phyloP scores from a whole-genome alignment of 148 eudicot species.

The Heliosperma pusillum region DNA sequence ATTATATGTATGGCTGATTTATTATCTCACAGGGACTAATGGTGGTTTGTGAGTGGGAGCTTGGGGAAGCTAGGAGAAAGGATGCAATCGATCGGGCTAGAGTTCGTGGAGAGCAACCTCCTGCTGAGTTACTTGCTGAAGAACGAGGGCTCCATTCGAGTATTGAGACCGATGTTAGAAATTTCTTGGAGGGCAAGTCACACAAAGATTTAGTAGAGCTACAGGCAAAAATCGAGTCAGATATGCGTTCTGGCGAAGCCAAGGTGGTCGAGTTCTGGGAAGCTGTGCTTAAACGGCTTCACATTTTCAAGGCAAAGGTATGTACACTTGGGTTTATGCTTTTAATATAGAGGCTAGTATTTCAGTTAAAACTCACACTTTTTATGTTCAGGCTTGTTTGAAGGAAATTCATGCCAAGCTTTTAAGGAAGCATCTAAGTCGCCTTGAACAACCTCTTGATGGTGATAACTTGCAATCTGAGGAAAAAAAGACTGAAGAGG shows the following conservation, averaged over 20 bases:
- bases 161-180: slow-evolving; percentile 78
- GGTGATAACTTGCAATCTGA: slow-evolving; percentile 34
- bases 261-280: slow-evolving; percentile 99
- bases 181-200: slow-evolving; percentile 62
- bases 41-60: slow-evolving; percentile 93
- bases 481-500: slow-evolving; percentile 50
- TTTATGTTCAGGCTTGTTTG: slow-evolving; percentile 71
- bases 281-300: slow-evolving; percentile 87
- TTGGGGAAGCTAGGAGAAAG: slow-evolving; percentile 77
- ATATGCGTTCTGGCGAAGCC: slow-evolving; percentile 92
- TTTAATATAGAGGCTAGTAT: neutral
- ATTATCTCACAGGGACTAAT: slow-evolving; percentile 58
- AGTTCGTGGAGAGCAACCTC: slow-evolving; percentile 87
- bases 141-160: slow-evolving; percentile 92
- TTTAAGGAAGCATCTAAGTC: slow-evolving; percentile 69
- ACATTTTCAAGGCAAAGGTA: slow-evolving; percentile 96
- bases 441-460: slow-evolving; percentile 56
- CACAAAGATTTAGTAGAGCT: slow-evolving; percentile 61
- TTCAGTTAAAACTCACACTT: slow-evolving; percentile 15
- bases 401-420: slow-evolving; percentile 83
- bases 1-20: slow-evolving; percentile 1
- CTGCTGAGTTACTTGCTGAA: slow-evolving; percentile 81
- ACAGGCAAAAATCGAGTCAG: slow-evolving; percentile 77
- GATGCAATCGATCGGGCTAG: slow-evolving; percentile 80
- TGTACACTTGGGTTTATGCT: neutral